Evolutionary conservation across 1,139 yeast genomes (phyloP).

Genomic region (Barnettozyma hawaiiensis): DNA sequence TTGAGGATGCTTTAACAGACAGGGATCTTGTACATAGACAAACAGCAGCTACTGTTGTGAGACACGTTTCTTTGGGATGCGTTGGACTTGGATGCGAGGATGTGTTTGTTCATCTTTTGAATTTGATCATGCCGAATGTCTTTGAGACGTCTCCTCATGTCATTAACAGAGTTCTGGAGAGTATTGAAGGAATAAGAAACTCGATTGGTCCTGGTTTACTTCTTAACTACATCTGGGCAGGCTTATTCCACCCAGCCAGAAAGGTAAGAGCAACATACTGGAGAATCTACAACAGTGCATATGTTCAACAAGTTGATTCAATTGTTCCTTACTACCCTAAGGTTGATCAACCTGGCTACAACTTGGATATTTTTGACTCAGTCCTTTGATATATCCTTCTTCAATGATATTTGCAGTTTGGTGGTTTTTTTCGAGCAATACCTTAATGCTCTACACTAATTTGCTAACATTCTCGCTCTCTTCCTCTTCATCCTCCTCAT

Average conservation of each 20-base stretch:
- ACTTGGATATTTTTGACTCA: constrained; percentile 37
- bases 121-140: constrained; percentile 74
- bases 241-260: constrained; percentile 89
- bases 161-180: constrained; percentile 73
- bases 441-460: background rate
- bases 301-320: constrained; percentile 68
- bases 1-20: constrained; percentile 89
- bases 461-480: background rate
- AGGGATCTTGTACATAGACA: constrained; percentile 92
- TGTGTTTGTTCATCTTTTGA: constrained; percentile 67
- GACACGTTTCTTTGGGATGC: constrained; percentile 77
- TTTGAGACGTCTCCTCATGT: constrained; percentile 96
- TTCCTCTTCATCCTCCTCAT: constrained; percentile 9
- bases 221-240: constrained; percentile 77
- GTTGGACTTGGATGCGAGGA: constrained; percentile 72
- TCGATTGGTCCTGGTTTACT: constrained; percentile 74
- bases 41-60: constrained; percentile 86
- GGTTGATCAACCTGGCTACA: constrained; percentile 34
- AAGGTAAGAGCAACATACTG: constrained; percentile 84
- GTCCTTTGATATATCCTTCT: constrained; percentile 9
- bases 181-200: constrained; percentile 67
- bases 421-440: background rate
- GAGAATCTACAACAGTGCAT: constrained; percentile 74
- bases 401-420: background rate
- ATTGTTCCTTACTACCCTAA: constrained; percentile 81